Base-by-base conservation (phyloP, 176 grass and related monocot species). In the Carex scoparia region DNA sequence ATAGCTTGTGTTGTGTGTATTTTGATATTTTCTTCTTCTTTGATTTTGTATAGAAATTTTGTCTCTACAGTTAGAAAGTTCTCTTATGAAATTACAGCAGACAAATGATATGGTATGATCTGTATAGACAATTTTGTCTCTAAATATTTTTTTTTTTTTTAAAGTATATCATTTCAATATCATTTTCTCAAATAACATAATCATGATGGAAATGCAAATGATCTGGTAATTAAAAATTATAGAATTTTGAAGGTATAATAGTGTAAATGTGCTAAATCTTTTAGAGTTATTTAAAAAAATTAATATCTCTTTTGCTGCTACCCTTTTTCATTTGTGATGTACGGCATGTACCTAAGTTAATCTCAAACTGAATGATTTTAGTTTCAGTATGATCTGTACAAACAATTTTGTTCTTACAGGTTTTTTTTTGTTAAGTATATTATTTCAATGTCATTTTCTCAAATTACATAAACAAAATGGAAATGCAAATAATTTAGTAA, bases 41-140 rank as follows among this genome's bases (percentile, higher is more conserved):
- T 63, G 16, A 44, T 81, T 81, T 81, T 81, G 46, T 76, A 76
- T 30, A 76, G 71, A 27, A 44, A 54, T 76, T 54, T 53, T 75
- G n/a, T 51, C 42, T 30, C 4, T 23, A 27, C 10, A 28, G n/a
- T 12, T 56, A 48, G 28, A 14, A 15, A 38, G 10, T 12, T 1
- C 13, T 68, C 13, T 37, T 12, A 3, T 31, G 54, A 75, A 9
- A 51, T 54, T 30, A 54, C n/a, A 75, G 38, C 10, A 75, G 23
- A 23, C 23, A 53, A 28, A 28, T 51, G 48, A 51, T 51, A 9
- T 51, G 48, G 48, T 11, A 51, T 48, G 44, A 48, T 1, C 7
- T 48, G 0, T 48, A 48, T 7, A 48, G 6, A 8, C 7, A 9
- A 48, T 48, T 7, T 48, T 48, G 44, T 48, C 44, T 48, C 44